Evolutionary conservation across 257 asterid species (phyloP).

Genomic region (Solanum medicagineum): DNA sequence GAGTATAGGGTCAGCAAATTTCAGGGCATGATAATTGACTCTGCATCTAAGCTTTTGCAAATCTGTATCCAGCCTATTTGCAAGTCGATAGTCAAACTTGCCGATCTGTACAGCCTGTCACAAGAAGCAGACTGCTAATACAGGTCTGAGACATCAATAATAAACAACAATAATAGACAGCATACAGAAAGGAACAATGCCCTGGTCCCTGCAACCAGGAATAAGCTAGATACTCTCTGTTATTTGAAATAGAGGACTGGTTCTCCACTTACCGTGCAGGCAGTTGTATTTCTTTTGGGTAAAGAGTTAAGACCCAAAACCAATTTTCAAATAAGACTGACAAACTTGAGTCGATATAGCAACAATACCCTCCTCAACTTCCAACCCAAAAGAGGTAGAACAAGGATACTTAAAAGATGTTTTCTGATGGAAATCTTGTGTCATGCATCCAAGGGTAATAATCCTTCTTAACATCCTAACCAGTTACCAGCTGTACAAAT

Average conservation of each 20-base stretch:
- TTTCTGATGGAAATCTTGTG: not conserved
- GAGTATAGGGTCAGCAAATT: conserved; percentile 71
- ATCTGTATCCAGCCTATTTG: conserved; percentile 69
- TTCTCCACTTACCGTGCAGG: not conserved
- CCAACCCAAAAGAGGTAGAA: not conserved
- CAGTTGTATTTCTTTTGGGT: not conserved
- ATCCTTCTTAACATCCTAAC: not conserved
- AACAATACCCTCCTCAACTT: not conserved
- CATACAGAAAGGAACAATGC: not conserved
- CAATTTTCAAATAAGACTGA: not conserved
- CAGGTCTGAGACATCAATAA: not conserved
- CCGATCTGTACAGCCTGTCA: conserved; percentile 85
- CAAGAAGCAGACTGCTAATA: conserved; percentile 6
- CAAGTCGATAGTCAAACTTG: conserved; percentile 91
- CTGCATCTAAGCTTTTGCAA: conserved; percentile 94
- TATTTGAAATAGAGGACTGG: not conserved
- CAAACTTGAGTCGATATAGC: not conserved
- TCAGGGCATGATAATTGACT: conserved; percentile 89
- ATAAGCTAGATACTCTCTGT: not conserved
- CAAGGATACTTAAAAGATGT: not conserved
- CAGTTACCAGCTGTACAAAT: not conserved
- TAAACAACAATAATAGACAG: not conserved
- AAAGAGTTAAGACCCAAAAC: not conserved
- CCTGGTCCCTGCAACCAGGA: not conserved
- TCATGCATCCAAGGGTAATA: not conserved